phyloP scores from a whole-genome alignment of 83 land plant genomes.

The Diphasiastrum complanatum region DNA sequence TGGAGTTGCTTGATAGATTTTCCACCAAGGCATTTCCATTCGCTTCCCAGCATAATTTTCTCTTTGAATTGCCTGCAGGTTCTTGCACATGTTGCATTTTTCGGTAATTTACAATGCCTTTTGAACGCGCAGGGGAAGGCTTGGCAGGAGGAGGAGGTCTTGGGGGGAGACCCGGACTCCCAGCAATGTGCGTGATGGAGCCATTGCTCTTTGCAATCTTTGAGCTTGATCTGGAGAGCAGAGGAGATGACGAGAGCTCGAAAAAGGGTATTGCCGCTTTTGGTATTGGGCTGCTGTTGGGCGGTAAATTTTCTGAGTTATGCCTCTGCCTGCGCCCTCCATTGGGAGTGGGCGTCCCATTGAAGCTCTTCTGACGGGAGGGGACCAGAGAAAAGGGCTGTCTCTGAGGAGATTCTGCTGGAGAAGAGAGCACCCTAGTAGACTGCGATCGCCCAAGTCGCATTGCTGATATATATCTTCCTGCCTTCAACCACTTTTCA shows the following conservation, averaged over 20 bases:
- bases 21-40: constrained; percentile 1
- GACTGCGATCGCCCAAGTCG: too few species aligned
- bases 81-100: too few species aligned
- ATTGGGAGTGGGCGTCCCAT: neutral
- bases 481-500: too few species aligned
- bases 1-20: neutral
- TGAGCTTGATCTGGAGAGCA: constrained; percentile 10
- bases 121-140: neutral
- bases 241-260: constrained; percentile 19
- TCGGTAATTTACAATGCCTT: neutral
- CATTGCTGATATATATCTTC: too few species aligned
- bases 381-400: constrained; percentile 20
- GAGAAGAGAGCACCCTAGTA: too few species aligned
- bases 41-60: constrained; percentile 42
- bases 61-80: constrained; percentile 17
- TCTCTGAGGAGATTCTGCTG: constrained; percentile 21
- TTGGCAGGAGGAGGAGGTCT: constrained; percentile 9
- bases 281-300: constrained; percentile 7
- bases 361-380: constrained; percentile 18
- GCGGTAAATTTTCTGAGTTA: constrained; percentile 37
- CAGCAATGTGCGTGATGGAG: constrained; percentile 5
- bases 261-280: neutral
- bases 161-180: constrained; percentile 27
- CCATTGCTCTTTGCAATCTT: constrained; percentile 2
- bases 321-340: constrained; percentile 16